Percentiles rank a stretch among this genome's conserved stretches.
These are phyloP conservation scores for Colletotrichum sp. DNA, from an alignment of 2,329 filamentous ascomycete species.

Conservation along the genomic window DNA sequence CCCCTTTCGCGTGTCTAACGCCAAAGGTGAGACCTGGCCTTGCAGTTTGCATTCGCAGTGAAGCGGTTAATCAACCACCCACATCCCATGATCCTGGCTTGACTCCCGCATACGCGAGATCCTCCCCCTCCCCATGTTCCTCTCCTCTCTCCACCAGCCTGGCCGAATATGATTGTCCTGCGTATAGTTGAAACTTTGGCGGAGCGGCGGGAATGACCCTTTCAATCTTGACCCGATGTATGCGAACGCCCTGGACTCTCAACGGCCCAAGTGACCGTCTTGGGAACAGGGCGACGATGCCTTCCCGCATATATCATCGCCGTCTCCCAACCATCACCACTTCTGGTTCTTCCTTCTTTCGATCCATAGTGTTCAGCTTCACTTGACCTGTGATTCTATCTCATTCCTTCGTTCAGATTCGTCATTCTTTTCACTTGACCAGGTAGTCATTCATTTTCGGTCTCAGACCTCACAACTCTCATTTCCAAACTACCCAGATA, in stretches of 20 bases:
- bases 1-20: not conserved
- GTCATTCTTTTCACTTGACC: conserved; percentile 23
- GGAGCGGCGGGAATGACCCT: conserved; percentile 17
- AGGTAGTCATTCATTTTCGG: conserved; percentile 21
- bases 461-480: conserved; percentile 17
- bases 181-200: conserved; percentile 23
- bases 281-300: conserved; percentile 5
- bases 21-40: not conserved
- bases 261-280: conserved; percentile 2
- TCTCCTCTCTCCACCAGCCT: not conserved
- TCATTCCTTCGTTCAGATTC: conserved; percentile 19
- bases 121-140: conserved; percentile 2
- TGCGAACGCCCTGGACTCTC: not conserved
- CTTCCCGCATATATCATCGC: conserved; percentile 12
- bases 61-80: not conserved
- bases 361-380: conserved; percentile 21
- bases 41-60: not conserved
- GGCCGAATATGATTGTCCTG: conserved; percentile 14
- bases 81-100: conserved; percentile 1
- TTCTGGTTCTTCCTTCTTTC: not conserved
- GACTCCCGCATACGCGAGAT: conserved; percentile 20
- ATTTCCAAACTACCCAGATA: conserved; percentile 7
- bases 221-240: conserved; percentile 14
- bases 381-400: conserved; percentile 22
- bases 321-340: not conserved